Conservation (phyloP, 306 rosid species). For the Betula pendula region DNA sequence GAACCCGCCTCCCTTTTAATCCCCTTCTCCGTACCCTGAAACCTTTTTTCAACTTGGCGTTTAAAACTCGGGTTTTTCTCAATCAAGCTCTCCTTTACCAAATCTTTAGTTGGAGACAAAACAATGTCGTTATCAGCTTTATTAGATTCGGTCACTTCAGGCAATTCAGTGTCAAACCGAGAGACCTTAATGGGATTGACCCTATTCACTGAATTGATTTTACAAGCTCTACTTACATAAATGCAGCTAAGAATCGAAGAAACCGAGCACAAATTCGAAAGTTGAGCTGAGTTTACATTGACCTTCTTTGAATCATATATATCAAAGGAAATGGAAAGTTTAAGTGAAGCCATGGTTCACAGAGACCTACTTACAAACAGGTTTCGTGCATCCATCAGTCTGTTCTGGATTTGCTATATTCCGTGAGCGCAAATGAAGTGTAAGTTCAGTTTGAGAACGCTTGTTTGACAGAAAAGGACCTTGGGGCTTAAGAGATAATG, state of each 20-base stretch:
- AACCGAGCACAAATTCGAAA: conserved; percentile 28
- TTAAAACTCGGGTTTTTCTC: conserved; percentile 31
- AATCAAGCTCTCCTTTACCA: conserved; percentile 12
- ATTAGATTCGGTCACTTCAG: conserved; percentile 22
- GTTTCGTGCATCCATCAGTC: neutral
- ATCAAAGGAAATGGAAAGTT: conserved; percentile 47
- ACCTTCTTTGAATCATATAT: conserved; percentile 47
- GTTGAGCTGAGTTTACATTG: conserved; percentile 16
- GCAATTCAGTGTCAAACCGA: conserved; percentile 30
- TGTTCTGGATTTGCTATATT: neutral
- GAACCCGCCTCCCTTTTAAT: conserved; percentile 32
- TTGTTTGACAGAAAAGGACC: neutral
- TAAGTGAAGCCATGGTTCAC: conserved; percentile 60
- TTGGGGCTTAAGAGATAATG: conserved; percentile 28
- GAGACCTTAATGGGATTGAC: conserved; percentile 37
- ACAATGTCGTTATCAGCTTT: conserved; percentile 13
- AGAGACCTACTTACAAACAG: neutral
- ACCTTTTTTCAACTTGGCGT: conserved; percentile 32
- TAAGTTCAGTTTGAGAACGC: neutral
- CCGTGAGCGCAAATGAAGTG: neutral
- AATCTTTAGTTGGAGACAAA: conserved; percentile 6
- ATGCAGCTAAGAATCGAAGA: conserved; percentile 23
- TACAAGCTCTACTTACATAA: conserved; percentile 36
- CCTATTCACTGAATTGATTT: conserved; percentile 39
- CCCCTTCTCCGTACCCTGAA: conserved; percentile 25